A percentile compares a stretch with the other conserved stretches of the same genome.
Conservation (phyloP, 371 early-diverging fungal species). For the Fennellomyces sp. region DNA sequence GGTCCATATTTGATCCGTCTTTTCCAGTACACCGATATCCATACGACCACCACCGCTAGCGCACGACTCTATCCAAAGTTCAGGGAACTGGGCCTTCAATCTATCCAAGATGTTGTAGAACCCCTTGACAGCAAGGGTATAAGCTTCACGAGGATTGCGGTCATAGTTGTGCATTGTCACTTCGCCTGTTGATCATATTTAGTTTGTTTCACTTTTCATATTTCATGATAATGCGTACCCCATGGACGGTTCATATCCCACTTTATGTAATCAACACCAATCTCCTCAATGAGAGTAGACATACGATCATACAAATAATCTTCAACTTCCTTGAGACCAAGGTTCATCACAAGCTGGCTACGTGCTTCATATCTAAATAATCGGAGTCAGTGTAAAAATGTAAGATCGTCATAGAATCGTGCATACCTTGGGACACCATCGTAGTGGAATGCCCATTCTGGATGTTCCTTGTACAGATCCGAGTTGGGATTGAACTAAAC, state of each 20-base stretch:
- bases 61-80: constrained; percentile 40
- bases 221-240: background rate
- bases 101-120: constrained; percentile 24
- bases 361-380: constrained; percentile 21
- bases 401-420: too few relatives aligned
- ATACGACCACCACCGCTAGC: constrained; percentile 50
- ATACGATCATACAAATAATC: constrained; percentile 23
- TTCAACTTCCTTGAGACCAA: constrained; percentile 29
- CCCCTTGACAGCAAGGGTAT: constrained; percentile 18
- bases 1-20: constrained; percentile 34
- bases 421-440: constrained; percentile 13
- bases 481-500: constrained; percentile 37
- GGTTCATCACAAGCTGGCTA: constrained; percentile 40
- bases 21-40: constrained; percentile 26
- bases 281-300: constrained; percentile 12
- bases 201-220: constrained; percentile 18
- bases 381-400: constrained; percentile 28
- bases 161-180: constrained; percentile 11
- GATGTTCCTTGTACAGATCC: constrained; percentile 43
- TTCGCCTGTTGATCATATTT: background rate
- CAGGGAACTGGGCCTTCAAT: constrained; percentile 23
- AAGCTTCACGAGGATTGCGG: constrained; percentile 26
- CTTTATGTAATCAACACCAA: constrained; percentile 44
- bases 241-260: constrained; percentile 54
- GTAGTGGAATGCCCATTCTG: constrained; percentile 44